A percentile compares a stretch with the other conserved stretches of the same genome.
These are phyloP conservation scores for Neofusicoccum ribis DNA, from an alignment of 2,329 filamentous ascomycete species.

Conservation along the genomic window DNA sequence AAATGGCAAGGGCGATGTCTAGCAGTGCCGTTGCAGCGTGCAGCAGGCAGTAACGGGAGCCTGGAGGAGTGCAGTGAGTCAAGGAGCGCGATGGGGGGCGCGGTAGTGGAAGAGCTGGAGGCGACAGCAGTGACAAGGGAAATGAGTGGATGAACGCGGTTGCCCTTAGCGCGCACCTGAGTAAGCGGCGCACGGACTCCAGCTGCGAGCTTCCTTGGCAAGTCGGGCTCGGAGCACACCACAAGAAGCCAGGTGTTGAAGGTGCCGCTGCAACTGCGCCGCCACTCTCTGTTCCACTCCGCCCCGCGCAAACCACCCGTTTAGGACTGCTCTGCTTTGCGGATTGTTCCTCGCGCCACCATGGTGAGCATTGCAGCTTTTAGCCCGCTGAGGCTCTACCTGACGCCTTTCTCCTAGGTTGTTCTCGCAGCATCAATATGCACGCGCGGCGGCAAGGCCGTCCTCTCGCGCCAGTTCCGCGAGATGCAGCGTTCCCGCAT, in stretches of 20 bases:
- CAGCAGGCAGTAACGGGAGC: background rate
- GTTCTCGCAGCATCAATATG: slow-evolving; percentile 98
- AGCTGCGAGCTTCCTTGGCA: background rate
- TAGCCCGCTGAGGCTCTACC: background rate
- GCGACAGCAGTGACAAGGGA: slow-evolving; percentile 12
- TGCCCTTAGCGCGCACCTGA: slow-evolving; percentile 5
- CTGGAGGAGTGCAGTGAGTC: slow-evolving; percentile 10
- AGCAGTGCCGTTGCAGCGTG: background rate
- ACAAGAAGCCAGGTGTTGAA: slow-evolving; percentile 21
- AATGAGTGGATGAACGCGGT: slow-evolving; percentile 9
- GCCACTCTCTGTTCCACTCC: background rate
- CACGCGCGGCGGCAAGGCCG: slow-evolving; percentile 95
- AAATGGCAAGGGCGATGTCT: background rate
- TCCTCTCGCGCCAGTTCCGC: slow-evolving; percentile 95
- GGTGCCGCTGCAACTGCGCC: background rate
- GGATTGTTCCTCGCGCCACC: background rate
- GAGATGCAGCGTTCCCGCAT: slow-evolving; percentile 97
- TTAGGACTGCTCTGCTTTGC: background rate
- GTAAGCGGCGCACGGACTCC: slow-evolving; percentile 8
- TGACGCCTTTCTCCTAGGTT: slow-evolving; percentile 60
- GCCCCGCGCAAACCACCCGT: background rate
- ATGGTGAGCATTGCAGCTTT: slow-evolving; percentile 2
- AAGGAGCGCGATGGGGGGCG: slow-evolving; percentile 5
- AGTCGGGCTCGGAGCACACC: slow-evolving; percentile 7
- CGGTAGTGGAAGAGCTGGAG: slow-evolving; percentile 11